Conservation (phyloP, 2,329 filamentous ascomycete genomes). For the Aureobasidium lini region DNA sequence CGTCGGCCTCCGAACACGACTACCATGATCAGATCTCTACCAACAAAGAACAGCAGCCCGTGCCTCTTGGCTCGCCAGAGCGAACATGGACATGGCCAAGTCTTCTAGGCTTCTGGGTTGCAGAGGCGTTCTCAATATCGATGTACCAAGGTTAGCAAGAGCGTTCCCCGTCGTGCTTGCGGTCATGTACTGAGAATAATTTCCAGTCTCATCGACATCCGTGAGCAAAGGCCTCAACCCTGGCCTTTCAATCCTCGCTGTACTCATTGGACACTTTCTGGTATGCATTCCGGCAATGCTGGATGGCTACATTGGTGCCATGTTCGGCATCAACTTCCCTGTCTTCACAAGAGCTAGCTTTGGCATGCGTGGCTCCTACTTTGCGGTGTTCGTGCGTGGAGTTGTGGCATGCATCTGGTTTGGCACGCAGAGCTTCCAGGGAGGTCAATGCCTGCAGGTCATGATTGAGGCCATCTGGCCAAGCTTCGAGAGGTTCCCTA, state of each 20-base stretch:
- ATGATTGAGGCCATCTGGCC: slow-evolving; percentile 52
- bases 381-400: slow-evolving; percentile 47
- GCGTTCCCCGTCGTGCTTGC: not conserved
- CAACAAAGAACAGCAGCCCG: slow-evolving; percentile 17
- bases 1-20: slow-evolving; percentile 9
- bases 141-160: slow-evolving; percentile 17
- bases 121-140: slow-evolving; percentile 19
- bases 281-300: slow-evolving; percentile 36
- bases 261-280: slow-evolving; percentile 18
- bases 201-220: slow-evolving; percentile 16
- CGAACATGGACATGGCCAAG: slow-evolving; percentile 20
- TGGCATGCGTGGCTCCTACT: slow-evolving; percentile 50
- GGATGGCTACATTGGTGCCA: slow-evolving; percentile 44
- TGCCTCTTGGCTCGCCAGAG: slow-evolving; percentile 16
- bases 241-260: slow-evolving; percentile 19
- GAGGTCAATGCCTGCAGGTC: slow-evolving; percentile 45
- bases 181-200: slow-evolving; percentile 14
- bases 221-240: slow-evolving; percentile 20
- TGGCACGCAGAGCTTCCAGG: slow-evolving; percentile 49
- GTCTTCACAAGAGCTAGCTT: slow-evolving; percentile 48
- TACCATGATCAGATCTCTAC: slow-evolving; percentile 4
- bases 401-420: slow-evolving; percentile 50
- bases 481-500: slow-evolving; percentile 25
- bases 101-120: slow-evolving; percentile 20
- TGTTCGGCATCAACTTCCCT: slow-evolving; percentile 48